phyloP scores from a whole-genome alignment of 352 stramenopile genomes.

The Globisporangium paroecandrum region DNA sequence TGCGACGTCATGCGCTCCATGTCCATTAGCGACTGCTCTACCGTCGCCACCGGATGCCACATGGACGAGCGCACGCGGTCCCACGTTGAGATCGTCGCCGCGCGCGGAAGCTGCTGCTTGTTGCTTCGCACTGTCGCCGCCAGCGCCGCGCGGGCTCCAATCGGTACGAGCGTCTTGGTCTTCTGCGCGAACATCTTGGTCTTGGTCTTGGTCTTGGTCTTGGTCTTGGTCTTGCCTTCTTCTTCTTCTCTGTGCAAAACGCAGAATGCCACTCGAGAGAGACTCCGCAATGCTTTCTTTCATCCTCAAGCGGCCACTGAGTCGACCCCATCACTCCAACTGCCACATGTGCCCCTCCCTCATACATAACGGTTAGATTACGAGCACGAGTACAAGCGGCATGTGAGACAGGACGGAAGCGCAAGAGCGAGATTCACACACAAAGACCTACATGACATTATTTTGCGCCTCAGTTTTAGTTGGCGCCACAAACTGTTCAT shows the following conservation, averaged over 20 bases:
- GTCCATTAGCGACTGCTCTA: neutral
- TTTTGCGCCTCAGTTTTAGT: conserved; percentile 4
- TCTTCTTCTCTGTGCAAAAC: neutral
- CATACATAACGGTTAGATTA: neutral
- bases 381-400: neutral
- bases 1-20: conserved; percentile 1
- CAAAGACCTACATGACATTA: conserved; percentile 14
- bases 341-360: neutral
- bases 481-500: conserved; percentile 7
- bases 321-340: neutral
- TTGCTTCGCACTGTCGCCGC: neutral
- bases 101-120: neutral
- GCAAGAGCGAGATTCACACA: neutral
- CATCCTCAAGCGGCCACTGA: neutral
- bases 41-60: neutral
- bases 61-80: conserved; percentile 35
- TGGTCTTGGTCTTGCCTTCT: neutral
- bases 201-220: no score
- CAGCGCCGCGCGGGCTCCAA: neutral
- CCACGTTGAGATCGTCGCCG: conserved; percentile 73
- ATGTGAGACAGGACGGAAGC: neutral
- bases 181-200: neutral
- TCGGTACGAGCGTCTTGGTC: neutral
- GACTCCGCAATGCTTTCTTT: neutral
- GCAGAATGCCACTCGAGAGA: neutral